These are phyloP conservation scores for Cladophialophora psammophila DNA, from an alignment of 2,329 filamentous ascomycete species.

Conservation along the genomic window DNA sequence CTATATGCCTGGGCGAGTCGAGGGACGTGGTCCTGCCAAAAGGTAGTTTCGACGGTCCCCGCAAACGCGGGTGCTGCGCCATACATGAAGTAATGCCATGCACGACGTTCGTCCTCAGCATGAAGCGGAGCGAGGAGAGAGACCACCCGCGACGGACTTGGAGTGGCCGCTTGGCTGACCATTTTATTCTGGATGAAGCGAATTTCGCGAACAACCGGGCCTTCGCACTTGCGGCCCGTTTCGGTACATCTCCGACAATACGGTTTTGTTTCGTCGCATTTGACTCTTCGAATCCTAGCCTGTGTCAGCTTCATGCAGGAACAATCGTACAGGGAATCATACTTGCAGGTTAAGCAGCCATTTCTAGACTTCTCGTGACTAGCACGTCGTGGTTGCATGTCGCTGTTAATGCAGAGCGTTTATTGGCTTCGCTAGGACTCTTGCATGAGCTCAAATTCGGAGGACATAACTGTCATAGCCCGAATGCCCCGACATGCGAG, in stretches of 20 bases:
- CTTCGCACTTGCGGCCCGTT: conserved; percentile 34
- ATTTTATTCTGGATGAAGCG: conserved; percentile 26
- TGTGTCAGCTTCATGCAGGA: background rate
- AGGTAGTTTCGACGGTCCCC: conserved; percentile 29
- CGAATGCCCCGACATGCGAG: background rate
- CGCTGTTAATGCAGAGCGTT: background rate
- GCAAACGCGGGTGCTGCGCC: conserved; percentile 29
- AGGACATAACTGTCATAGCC: background rate
- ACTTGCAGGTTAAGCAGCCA: conserved; percentile 38
- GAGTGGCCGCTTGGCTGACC: conserved; percentile 16
- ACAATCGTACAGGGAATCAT: conserved; percentile 1
- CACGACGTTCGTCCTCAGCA: conserved; percentile 29
- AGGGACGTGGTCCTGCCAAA: conserved; percentile 34
- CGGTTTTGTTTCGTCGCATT: conserved; percentile 37
- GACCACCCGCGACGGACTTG: conserved; percentile 23
- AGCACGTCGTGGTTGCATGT: conserved; percentile 24
- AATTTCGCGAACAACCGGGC: conserved; percentile 24
- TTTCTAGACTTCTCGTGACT: conserved; percentile 32
- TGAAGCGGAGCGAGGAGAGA: conserved; percentile 28
- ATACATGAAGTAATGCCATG: conserved; percentile 33
- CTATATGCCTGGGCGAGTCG: conserved; percentile 27
- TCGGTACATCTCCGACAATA: conserved; percentile 32
- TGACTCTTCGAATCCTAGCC: conserved; percentile 32
- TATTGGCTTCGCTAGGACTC: conserved; percentile 12
- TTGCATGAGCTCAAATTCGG: background rate